Conservation (phyloP, 2,329 filamentous ascomycete species). For the Talaromyces sp. region DNA sequence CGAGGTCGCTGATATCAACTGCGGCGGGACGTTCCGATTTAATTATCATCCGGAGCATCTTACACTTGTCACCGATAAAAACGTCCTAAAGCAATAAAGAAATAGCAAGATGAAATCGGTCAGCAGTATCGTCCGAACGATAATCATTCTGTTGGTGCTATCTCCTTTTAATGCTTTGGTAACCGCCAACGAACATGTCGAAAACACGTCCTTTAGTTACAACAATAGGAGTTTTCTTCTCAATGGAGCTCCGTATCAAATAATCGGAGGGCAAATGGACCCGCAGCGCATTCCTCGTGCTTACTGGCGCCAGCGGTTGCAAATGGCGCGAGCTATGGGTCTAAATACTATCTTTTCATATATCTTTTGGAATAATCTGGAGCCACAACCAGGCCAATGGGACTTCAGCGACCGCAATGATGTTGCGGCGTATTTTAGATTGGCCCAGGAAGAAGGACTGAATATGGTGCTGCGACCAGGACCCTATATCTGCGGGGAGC, state of each 20-base stretch:
- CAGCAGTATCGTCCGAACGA: background rate
- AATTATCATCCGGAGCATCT: background rate
- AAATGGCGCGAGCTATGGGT: constrained; percentile 44
- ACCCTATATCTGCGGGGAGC: constrained; percentile 19
- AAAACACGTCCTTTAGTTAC: background rate
- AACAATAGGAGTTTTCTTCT: constrained; percentile 4
- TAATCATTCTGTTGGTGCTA: background rate
- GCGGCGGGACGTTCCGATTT: background rate
- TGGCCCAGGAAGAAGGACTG: constrained; percentile 45
- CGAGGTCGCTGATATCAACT: background rate
- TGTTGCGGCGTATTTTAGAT: constrained; percentile 44
- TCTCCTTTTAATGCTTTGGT: background rate
- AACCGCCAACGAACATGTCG: background rate
- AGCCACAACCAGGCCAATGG: constrained; percentile 39
- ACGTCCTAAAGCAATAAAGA: background rate
- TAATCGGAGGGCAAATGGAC: constrained; percentile 12
- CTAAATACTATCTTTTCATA: constrained; percentile 50
- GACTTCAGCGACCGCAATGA: constrained; percentile 39
- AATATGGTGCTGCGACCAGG: constrained; percentile 45
- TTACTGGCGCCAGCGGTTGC: constrained; percentile 45
- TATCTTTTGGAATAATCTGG: constrained; percentile 48
- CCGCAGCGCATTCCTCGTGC: constrained; percentile 43
- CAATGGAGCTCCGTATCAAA: constrained; percentile 4
- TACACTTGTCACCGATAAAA: background rate
- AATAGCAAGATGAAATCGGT: background rate